Conservation (phyloP, 169 alveolate genomes). For the Sarcocystis neurona region DNA sequence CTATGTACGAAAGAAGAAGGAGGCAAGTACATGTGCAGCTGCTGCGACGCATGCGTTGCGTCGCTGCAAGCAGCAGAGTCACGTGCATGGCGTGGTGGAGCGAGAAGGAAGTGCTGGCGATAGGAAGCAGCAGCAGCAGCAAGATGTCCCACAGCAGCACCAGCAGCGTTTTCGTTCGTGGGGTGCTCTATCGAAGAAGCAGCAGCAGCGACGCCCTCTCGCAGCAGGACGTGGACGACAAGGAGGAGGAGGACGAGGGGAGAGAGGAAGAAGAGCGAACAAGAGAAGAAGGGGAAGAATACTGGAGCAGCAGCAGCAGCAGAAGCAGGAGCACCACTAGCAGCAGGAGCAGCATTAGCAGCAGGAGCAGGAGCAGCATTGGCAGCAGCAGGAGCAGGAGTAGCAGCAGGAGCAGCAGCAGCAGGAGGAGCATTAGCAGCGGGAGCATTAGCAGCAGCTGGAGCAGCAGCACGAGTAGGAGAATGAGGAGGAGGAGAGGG, state of each 20-base stretch:
- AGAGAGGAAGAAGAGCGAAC: too few species aligned
- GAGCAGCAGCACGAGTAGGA: too few species aligned
- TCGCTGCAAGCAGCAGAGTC: not conserved
- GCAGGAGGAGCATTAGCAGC: too few species aligned
- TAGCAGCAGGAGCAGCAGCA: too few species aligned
- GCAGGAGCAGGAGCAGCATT: too few species aligned
- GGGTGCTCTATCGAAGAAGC: not conserved
- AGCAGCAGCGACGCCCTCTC: not conserved
- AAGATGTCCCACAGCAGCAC: not conserved
- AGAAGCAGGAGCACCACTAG: not conserved
- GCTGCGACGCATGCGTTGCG: not conserved
- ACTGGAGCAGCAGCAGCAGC: not conserved
- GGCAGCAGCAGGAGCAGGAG: too few species aligned
- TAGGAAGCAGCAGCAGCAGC: not conserved
- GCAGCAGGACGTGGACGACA: not conserved
- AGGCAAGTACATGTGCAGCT: constrained; percentile 1
- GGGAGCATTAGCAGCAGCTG: too few species aligned
- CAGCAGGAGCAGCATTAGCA: constrained; percentile 20
- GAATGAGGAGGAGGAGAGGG: too few species aligned
- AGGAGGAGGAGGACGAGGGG: not conserved
- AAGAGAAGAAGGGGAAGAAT: too few species aligned
- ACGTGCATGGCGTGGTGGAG: constrained; percentile 17
- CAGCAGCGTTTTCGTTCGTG: not conserved
- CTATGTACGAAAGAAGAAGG: not conserved
- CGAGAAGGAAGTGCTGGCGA: not conserved